phyloP scores from a whole-genome alignment of 768 basidiomycete species.

The Pisolithus marmoratus region DNA sequence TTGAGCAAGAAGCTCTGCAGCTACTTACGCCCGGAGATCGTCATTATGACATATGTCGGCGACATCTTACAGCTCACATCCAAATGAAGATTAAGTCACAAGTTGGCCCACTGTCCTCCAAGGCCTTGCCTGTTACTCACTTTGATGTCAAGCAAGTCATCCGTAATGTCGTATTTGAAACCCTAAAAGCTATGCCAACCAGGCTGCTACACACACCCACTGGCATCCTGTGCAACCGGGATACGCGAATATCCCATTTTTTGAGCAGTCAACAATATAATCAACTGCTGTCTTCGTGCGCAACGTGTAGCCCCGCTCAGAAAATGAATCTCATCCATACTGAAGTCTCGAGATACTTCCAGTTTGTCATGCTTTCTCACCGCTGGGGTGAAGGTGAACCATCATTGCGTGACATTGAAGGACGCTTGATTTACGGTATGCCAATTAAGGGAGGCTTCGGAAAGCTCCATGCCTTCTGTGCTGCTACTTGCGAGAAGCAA shows the following conservation, averaged over 20 bases:
- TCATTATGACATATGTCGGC: too few species aligned
- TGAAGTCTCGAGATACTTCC: neutral
- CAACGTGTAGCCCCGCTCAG: neutral
- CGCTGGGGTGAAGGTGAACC: too few species aligned
- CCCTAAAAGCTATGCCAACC: neutral
- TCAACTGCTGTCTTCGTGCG: neutral
- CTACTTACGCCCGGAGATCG: too few species aligned
- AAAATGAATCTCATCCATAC: neutral
- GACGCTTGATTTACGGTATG: neutral
- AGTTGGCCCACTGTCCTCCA: too few species aligned
- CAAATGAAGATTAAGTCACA: neutral
- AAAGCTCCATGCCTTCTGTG: constrained; percentile 21
- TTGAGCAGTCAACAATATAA: neutral
- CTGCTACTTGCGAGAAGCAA: constrained; percentile 9
- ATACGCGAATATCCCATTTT: neutral
- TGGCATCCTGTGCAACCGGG: neutral
- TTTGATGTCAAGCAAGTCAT: neutral
- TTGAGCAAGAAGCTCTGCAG: too few species aligned
- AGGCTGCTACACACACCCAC: neutral
- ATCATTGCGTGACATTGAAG: neutral
- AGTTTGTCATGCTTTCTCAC: too few species aligned
- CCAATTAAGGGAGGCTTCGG: neutral
- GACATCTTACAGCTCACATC: too few species aligned
- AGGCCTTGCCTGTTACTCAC: neutral
- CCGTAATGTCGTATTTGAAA: neutral